These are phyloP conservation scores for Globisporangium perplexum DNA, from an alignment of 352 stramenopile species.

Conservation along the genomic window DNA sequence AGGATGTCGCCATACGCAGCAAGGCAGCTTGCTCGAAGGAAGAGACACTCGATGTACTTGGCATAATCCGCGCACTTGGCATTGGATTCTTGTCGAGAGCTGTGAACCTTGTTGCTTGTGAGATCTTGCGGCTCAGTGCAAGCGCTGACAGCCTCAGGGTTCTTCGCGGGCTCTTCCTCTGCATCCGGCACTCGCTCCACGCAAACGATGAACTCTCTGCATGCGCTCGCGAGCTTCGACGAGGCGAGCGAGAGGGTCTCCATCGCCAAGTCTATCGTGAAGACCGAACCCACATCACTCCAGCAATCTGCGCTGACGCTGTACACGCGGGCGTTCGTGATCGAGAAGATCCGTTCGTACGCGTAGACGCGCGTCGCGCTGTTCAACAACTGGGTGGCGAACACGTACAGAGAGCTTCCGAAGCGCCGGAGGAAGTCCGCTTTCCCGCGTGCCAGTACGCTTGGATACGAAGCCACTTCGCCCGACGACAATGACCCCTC, in stretches of 20 bases:
- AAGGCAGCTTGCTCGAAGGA: constrained; percentile 48
- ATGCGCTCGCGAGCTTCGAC: constrained; percentile 42
- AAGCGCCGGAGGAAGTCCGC: constrained; percentile 40
- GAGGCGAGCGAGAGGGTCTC: constrained; percentile 61
- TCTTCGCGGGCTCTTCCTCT: neutral
- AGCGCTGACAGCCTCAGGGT: constrained; percentile 1
- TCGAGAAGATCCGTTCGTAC: constrained; percentile 51
- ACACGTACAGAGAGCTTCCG: constrained; percentile 51
- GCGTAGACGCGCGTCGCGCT: constrained; percentile 50
- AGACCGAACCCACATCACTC: constrained; percentile 22
- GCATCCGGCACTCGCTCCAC: neutral
- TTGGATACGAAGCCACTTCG: too few relatives aligned
- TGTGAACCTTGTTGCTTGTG: neutral
- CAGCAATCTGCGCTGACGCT: constrained; percentile 28
- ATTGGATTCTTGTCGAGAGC: neutral
- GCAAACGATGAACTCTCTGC: constrained; percentile 13
- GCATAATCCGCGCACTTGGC: constrained; percentile 17
- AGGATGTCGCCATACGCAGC: constrained; percentile 45
- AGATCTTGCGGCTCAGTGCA: neutral
- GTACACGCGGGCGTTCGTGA: constrained; percentile 56
- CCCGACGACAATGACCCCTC: neutral
- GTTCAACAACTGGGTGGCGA: constrained; percentile 55
- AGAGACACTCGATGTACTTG: constrained; percentile 40
- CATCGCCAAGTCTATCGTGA: constrained; percentile 44
- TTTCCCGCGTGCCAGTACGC: constrained; percentile 6